Evolutionary conservation across 2,329 filamentous ascomycete species (phyloP).

Genomic region (Seiridium unicorne): DNA sequence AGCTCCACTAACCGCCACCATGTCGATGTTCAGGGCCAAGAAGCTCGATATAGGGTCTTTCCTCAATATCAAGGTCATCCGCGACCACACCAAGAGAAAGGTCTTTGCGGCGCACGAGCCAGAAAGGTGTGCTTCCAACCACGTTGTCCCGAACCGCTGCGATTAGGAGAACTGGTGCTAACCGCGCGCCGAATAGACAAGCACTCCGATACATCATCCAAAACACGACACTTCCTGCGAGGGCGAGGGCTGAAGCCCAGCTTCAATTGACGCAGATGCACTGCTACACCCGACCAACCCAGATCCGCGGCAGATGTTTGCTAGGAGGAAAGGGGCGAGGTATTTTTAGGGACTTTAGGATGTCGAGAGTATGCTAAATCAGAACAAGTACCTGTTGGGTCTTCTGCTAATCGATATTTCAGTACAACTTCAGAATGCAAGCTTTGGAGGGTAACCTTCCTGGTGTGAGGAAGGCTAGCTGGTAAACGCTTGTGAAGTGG

Average conservation of each 20-base stretch:
- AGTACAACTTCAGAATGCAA: slow-evolving; percentile 93
- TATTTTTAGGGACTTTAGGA: slow-evolving; percentile 90
- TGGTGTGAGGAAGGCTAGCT: slow-evolving; percentile 93
- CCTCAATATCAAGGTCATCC: slow-evolving; percentile 81
- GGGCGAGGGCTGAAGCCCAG: slow-evolving; percentile 87
- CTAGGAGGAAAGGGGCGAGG: slow-evolving; percentile 86
- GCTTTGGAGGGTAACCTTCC: slow-evolving; percentile 83
- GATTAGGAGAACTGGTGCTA: background rate
- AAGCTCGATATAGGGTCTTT: slow-evolving; percentile 87
- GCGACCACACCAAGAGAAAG: slow-evolving; percentile 96
- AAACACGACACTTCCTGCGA: slow-evolving; percentile 80
- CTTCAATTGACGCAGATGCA: slow-evolving; percentile 94
- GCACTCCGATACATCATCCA: slow-evolving; percentile 89
- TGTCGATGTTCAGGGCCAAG: slow-evolving; percentile 87
- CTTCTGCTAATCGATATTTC: slow-evolving; percentile 23
- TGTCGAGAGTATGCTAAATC: slow-evolving; percentile 73
- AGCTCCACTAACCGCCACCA: slow-evolving; percentile 36
- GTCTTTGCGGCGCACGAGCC: slow-evolving; percentile 84
- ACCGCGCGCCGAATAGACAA: slow-evolving; percentile 59
- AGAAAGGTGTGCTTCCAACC: slow-evolving; percentile 63
- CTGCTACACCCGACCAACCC: slow-evolving; percentile 87
- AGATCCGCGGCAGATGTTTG: slow-evolving; percentile 92
- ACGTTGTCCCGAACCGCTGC: background rate
- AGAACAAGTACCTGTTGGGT: slow-evolving; percentile 14
- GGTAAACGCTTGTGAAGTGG: slow-evolving; percentile 55